Evolutionary conservation across 2,329 filamentous ascomycete species (phyloP).

Genomic region (Neospermospora avenae): DNA sequence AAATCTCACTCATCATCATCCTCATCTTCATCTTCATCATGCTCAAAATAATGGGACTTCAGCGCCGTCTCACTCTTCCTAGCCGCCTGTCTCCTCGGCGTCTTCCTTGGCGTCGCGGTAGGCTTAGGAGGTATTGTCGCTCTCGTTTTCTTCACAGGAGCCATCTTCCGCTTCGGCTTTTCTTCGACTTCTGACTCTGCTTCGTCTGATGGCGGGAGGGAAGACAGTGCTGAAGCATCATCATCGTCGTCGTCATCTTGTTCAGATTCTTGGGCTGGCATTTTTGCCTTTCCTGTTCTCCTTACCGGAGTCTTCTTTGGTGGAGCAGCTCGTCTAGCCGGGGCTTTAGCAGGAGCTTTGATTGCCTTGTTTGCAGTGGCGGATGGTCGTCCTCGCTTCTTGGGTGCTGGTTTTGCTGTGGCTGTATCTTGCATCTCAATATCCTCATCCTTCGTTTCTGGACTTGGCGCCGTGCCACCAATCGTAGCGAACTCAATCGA

Average conservation of each 20-base stretch:
- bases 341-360: conserved; percentile 14
- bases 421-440: conserved; percentile 15
- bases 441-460: conserved; percentile 21
- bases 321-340: conserved; percentile 10
- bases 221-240: conserved; percentile 16
- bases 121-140: conserved; percentile 8
- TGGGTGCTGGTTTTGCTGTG: conserved; percentile 7
- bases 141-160: conserved; percentile 7
- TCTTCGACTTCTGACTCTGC: conserved; percentile 4
- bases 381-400: conserved; percentile 23
- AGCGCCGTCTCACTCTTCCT: conserved; percentile 29
- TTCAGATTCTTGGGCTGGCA: conserved; percentile 14
- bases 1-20: not conserved
- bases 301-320: conserved; percentile 1
- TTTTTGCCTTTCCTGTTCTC: conserved; percentile 14
- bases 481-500: conserved; percentile 16
- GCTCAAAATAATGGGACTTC: conserved; percentile 33
- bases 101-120: conserved; percentile 19
- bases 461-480: not conserved
- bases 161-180: conserved; percentile 7
- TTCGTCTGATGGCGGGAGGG: not conserved
- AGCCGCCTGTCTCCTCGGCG: conserved; percentile 27
- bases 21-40: conserved; percentile 27
- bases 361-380: conserved; percentile 18
- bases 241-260: conserved; percentile 18